Evolutionary conservation across 345 rosid species (phyloP), one percentile per base, ranked within the genome.

Genomic region (Gossypium stocksii): DNA sequence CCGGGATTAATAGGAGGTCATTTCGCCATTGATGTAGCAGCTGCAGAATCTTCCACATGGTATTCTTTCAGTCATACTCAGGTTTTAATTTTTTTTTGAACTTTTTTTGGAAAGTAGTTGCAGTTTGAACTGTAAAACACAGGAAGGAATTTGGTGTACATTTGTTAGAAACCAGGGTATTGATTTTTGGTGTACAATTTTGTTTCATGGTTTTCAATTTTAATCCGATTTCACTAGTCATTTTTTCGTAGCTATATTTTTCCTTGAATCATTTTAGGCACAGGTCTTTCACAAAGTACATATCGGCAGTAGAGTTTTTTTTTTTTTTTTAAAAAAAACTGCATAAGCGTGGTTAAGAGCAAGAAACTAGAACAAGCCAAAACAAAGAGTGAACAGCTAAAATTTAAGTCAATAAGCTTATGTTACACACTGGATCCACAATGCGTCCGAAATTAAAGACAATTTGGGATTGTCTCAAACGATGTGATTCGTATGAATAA

Each of bases 1-100:
- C 38, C 19, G 79, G 80, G 61, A 53, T 73, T 82, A 77, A 79
- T 85, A 0, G 77, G 78, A 78, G 74, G 69, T 65, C 80, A 76
- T 77, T 81, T 81, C 53, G 74, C 80, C 65, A 86, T 79, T 79
- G 83, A 87, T 82, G 87, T 82, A 2, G 76, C 83, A 67, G 87
- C 82, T 78, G 85, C 88, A 84, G 87, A 80, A 80, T 79, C 84
- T 83, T 82, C 66, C 73, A 76, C 61, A 57, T 73, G 38, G 51
- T 72, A 86, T 81, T 87, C 82, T 80, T 84, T 84, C 23, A 46
- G 14, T 10, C 38, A 34, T 53, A 64, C 77, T 78, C 71, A 75
- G 78, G 75, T 75, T 79, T 70, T 58, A 16, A 1, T 74, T 25
- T 53, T 59, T 71, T 29, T 34, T 34, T 34, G 0, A 27, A 34